phyloP scores from a whole-genome alignment of 441 rosid genomes.

The Erysimum cheiri region DNA sequence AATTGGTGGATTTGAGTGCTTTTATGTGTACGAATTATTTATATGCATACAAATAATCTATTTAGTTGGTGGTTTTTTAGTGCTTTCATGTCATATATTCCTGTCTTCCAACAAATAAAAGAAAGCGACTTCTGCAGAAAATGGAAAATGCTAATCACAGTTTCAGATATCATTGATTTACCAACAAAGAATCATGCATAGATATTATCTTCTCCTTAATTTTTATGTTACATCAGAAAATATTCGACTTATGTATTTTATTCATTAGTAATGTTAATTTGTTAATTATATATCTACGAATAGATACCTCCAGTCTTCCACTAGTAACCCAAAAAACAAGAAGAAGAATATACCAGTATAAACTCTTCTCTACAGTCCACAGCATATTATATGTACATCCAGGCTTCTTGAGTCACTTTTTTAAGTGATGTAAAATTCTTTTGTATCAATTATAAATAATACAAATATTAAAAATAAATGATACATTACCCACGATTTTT shows the following conservation, averaged over 20 bases:
- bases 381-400: too few relatives aligned
- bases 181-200: not conserved
- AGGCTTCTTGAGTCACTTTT: too few relatives aligned
- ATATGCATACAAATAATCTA: not conserved
- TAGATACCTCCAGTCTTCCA: not conserved
- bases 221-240: too few relatives aligned
- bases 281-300: not conserved
- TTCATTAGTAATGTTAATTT: constrained; percentile 1
- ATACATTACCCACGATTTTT: too few relatives aligned
- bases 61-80: constrained; percentile 19
- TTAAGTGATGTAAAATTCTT: too few relatives aligned
- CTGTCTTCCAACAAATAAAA: constrained; percentile 14
- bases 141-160: constrained; percentile 9
- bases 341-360: too few relatives aligned
- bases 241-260: not conserved
- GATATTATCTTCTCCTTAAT: too few relatives aligned
- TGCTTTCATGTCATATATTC: constrained; percentile 28
- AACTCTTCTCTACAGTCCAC: too few relatives aligned
- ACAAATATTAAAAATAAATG: too few relatives aligned
- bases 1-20: too few relatives aligned
- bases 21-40: not conserved
- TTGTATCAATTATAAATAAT: too few relatives aligned
- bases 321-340: too few relatives aligned
- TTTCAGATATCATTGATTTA: constrained; percentile 16
- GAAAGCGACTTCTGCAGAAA: constrained; percentile 10